phyloP scores from a whole-genome alignment of 768 basidiomycete species.

The Holtermannia corniformis region DNA sequence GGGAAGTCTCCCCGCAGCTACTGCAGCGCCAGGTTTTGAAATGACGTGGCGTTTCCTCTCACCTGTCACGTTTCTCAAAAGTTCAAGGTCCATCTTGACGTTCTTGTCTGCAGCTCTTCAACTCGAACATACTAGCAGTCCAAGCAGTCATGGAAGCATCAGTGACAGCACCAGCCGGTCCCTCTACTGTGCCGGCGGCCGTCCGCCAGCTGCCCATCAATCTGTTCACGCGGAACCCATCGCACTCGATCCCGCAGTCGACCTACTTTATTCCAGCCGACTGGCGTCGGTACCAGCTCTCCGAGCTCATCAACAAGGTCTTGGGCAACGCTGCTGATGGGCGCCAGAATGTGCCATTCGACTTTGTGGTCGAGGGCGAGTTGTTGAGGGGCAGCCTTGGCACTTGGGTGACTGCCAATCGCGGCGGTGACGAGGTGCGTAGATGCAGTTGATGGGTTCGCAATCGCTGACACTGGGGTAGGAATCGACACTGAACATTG shows the following conservation, averaged over 20 bases:
- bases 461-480: slow-evolving; percentile 38
- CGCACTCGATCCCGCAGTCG: slow-evolving; percentile 68
- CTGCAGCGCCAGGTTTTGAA: too few relatives aligned
- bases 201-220: slow-evolving; percentile 33
- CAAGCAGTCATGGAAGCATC: neutral
- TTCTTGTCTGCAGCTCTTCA: too few relatives aligned
- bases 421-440: slow-evolving; percentile 34
- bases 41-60: too few relatives aligned
- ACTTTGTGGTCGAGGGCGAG: slow-evolving; percentile 80
- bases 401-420: slow-evolving; percentile 52
- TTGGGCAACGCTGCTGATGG: slow-evolving; percentile 47
- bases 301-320: slow-evolving; percentile 93
- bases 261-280: slow-evolving; percentile 83
- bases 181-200: slow-evolving; percentile 4
- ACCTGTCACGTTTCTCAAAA: too few relatives aligned
- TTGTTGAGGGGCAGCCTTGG: slow-evolving; percentile 61
- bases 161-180: neutral
- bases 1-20: too few relatives aligned
- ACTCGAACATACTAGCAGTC: too few relatives aligned
- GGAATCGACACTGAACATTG: slow-evolving; percentile 86
- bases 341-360: slow-evolving; percentile 67
- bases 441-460: neutral
- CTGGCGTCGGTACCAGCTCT: slow-evolving; percentile 94
- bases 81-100: too few relatives aligned
- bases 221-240: slow-evolving; percentile 62